Evolutionary conservation across 257 asterid genomes (phyloP).

Genomic region (Lycium ferocissimum): DNA sequence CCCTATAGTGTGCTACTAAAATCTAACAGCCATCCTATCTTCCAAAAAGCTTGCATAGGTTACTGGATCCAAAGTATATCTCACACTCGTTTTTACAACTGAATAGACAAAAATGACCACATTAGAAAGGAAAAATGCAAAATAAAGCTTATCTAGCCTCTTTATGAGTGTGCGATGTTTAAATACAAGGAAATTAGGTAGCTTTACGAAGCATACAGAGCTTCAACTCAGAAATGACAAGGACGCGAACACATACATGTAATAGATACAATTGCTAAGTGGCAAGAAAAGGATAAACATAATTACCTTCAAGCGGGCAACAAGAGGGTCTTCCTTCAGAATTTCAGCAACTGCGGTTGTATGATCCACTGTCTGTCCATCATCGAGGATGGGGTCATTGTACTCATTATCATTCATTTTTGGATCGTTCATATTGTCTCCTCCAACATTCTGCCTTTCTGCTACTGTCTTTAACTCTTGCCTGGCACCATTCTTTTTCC

Average conservation of each 20-base stretch:
- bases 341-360: constrained; percentile 45
- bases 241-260: background rate
- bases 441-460: constrained; percentile 44
- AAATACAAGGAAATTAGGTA: background rate
- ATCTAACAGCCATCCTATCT: constrained; percentile 20
- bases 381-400: constrained; percentile 49
- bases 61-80: background rate
- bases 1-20: background rate
- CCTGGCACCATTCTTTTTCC: constrained; percentile 61
- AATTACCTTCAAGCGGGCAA: constrained; percentile 81
- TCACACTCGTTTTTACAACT: background rate
- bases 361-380: constrained; percentile 44
- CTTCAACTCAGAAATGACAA: constrained; percentile 18
- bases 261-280: constrained; percentile 5
- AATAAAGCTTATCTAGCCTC: background rate
- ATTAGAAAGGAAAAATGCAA: background rate
- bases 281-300: constrained; percentile 21
- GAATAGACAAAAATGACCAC: background rate
- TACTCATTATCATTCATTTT: constrained; percentile 49
- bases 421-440: constrained; percentile 43
- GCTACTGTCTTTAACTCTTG: constrained; percentile 50
- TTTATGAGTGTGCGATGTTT: background rate
- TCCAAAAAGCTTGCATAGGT: constrained; percentile 19
- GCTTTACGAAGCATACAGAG: constrained; percentile 12
- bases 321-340: constrained; percentile 83